A percentile compares a stretch with the other conserved stretches of the same genome.
These are phyloP conservation scores for Luvunga scandens DNA, from an alignment of 345 rosid species.

Conservation along the genomic window DNA sequence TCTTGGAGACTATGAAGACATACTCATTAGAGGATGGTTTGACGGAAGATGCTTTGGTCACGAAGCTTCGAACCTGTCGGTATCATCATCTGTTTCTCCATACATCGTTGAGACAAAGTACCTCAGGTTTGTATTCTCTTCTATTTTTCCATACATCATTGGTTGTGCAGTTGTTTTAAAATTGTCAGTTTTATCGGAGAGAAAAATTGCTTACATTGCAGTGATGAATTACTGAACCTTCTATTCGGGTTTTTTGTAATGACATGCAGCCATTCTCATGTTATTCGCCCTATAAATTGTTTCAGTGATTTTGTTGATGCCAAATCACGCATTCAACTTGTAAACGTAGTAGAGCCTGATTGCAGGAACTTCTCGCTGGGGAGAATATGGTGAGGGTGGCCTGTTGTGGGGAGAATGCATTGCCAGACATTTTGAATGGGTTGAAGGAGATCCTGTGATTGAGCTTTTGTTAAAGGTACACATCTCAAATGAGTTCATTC, in stretches of 20 bases:
- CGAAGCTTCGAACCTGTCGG: constrained; percentile 82
- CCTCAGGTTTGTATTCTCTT: constrained; percentile 61
- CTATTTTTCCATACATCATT: not conserved
- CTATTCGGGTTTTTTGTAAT: not conserved
- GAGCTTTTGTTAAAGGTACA: constrained; percentile 69
- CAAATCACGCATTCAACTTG: not conserved
- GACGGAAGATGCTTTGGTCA: constrained; percentile 92
- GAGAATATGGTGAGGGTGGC: constrained; percentile 96
- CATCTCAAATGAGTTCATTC: constrained; percentile 4
- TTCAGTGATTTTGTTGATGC: not conserved
- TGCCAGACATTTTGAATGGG: constrained; percentile 81
- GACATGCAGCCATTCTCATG: not conserved
- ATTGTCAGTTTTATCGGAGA: not conserved
- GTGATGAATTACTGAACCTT: not conserved
- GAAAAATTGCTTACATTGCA: not conserved
- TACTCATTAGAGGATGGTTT: constrained; percentile 85
- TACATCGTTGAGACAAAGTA: constrained; percentile 60
- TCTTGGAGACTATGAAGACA: constrained; percentile 92
- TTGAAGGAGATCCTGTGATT: constrained; percentile 68
- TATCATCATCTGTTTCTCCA: constrained; percentile 90
- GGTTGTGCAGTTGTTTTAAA: too few species aligned
- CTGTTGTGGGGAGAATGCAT: constrained; percentile 93
- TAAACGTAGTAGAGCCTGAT: constrained; percentile 9
- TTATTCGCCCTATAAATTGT: not conserved
- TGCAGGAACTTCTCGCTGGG: constrained; percentile 94